phyloP scores from a whole-genome alignment of 179 eudicot genomes.

The Nepenthes alata region DNA sequence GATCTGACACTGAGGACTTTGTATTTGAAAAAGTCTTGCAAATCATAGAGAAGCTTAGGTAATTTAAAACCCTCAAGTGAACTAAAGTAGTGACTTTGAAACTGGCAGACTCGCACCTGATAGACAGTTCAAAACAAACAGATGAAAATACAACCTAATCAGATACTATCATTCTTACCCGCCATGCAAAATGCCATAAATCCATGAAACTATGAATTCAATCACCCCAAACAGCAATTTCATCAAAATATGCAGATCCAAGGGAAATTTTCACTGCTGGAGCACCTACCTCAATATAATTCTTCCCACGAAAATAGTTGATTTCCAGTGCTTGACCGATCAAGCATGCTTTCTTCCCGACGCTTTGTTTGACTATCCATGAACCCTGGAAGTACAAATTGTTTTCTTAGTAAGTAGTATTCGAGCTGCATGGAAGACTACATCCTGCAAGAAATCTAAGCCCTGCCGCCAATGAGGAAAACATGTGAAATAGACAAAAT shows the following conservation, averaged over 20 bases:
- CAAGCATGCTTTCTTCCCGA: slow-evolving; percentile 56
- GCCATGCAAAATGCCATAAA: too few species aligned
- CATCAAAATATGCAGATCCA: background rate
- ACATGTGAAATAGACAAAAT: background rate
- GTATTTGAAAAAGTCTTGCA: too few species aligned
- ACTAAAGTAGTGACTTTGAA: too few species aligned
- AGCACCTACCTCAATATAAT: slow-evolving; percentile 50
- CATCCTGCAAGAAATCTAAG: background rate
- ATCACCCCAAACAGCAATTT: background rate
- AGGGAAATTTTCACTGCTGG: slow-evolving; percentile 1
- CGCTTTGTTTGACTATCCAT: slow-evolving; percentile 71
- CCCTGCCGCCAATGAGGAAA: background rate
- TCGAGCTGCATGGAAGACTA: background rate
- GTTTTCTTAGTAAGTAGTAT: background rate
- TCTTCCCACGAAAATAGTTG: slow-evolving; percentile 44
- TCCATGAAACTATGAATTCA: background rate
- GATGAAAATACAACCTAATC: too few species aligned
- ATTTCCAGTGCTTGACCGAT: slow-evolving; percentile 53
- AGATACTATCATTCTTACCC: too few species aligned
- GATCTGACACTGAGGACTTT: too few species aligned
- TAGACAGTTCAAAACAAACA: too few species aligned
- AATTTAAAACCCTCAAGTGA: too few species aligned
- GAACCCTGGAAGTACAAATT: slow-evolving; percentile 32
- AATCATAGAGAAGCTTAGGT: too few species aligned
- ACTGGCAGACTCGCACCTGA: too few species aligned